Conservation (phyloP, 192 early-diverging fungal species). For the Coemansia sp. region DNA sequence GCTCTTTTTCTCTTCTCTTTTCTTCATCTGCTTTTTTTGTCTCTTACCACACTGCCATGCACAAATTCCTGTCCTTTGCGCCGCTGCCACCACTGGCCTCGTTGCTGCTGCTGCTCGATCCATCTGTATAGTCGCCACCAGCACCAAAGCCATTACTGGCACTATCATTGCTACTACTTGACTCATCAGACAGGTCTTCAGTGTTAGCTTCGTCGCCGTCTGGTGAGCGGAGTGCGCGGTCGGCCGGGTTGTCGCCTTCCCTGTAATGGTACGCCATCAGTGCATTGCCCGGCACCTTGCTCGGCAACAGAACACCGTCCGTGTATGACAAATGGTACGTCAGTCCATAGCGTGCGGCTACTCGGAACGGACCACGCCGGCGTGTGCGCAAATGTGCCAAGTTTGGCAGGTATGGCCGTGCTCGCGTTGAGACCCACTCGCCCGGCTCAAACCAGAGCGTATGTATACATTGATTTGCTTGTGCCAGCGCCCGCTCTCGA, state of each 20-base stretch:
- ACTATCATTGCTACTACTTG: too few relatives aligned
- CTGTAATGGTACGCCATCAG: not conserved
- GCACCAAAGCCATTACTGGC: too few relatives aligned
- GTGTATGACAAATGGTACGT: not conserved
- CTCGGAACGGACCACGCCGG: slow-evolving; percentile 12
- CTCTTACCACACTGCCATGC: too few relatives aligned
- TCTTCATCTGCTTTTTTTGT: too few relatives aligned
- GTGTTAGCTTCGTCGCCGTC: not conserved
- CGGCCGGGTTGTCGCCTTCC: not conserved
- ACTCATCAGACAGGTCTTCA: not conserved
- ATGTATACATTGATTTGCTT: not conserved
- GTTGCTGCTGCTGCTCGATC: too few relatives aligned
- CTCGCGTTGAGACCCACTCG: slow-evolving; percentile 5
- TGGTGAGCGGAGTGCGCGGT: not conserved
- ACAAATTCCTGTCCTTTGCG: too few relatives aligned
- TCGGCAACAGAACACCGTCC: not conserved
- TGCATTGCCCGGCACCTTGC: not conserved
- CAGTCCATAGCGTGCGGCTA: slow-evolving; percentile 1
- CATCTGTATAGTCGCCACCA: too few relatives aligned
- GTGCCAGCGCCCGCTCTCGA: not conserved
- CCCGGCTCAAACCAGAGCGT: slow-evolving; percentile 5
- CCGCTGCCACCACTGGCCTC: too few relatives aligned
- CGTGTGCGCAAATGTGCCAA: slow-evolving; percentile 2
- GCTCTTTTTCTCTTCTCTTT: too few relatives aligned
- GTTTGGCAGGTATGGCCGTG: slow-evolving; percentile 2